Evolutionary conservation across 2,329 filamentous ascomycete species (phyloP), one percentile per base, ranked within the genome.

Genomic region (Ceratocystis huliohia): DNA sequence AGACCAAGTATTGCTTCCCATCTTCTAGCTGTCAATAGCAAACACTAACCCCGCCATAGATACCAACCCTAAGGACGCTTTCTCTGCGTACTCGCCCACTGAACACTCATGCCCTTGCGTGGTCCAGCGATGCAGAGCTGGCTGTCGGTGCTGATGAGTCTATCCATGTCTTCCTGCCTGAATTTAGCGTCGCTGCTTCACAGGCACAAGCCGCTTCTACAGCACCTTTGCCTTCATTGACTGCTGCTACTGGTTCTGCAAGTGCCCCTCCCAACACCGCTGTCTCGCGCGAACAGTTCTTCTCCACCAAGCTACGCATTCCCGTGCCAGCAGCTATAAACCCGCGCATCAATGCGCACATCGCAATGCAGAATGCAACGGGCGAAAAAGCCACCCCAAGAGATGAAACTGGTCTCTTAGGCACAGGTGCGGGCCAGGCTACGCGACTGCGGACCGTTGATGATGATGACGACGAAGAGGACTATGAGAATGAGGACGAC

Each of bases 41-140:
- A 2, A 46, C 7, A 6, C 59, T 68, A 66, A 68, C 66, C 7
- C 46, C 22, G 22, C 5, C 33, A 4, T 71, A 79, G 75, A 76
- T 77, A 57, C 76, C 79, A 5, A 79, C 80, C 1, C 75, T 84
- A 7, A 78, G 79, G 69, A 74, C 78, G 2, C 74, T 82, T 25
- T 72, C 74, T 61, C 73, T 82, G 22, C 74, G 74, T 46, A 76
- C 78, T 10, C 74, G 79, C 3, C 78, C 79, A 20, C 73, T 80
- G 68, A 77, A 77, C 33, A 75, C 75, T 3, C 77, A 78, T 67
- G 74, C 76, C 1, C 69, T 79, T 7, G 71, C 79, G 45, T 84
- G 82, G 80, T 85, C 82, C 25, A 79, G 79, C 68, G 82, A 85
- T 65, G 81, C 79, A 28, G 82, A 84, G 70, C 75, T 85, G 4